phyloP scores from a whole-genome alignment of 2,329 filamentous ascomycete genomes.

The Colletotrichum cereale region DNA sequence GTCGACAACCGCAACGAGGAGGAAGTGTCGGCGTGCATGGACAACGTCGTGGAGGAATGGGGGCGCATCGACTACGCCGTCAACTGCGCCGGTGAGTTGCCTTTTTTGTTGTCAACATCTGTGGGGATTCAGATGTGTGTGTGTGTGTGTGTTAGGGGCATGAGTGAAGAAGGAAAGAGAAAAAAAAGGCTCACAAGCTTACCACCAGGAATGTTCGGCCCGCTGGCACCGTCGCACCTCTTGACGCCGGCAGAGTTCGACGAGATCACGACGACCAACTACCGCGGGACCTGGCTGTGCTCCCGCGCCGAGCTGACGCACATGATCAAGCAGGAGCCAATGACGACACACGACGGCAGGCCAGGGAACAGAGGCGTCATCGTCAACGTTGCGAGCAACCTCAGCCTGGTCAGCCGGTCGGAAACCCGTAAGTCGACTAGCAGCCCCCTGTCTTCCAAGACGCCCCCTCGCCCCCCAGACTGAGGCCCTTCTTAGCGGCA shows the following conservation, averaged over 20 bases:
- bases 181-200: neutral
- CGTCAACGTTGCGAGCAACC: slow-evolving; percentile 59
- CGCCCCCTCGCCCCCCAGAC: neutral
- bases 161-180: neutral
- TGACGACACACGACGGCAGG: slow-evolving; percentile 58
- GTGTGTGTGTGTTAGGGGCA: no score
- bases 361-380: slow-evolving; percentile 55
- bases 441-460: neutral
- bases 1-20: slow-evolving; percentile 53
- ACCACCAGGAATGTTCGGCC: slow-evolving; percentile 53
- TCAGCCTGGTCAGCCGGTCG: slow-evolving; percentile 57
- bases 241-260: slow-evolving; percentile 56
- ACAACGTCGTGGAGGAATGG: slow-evolving; percentile 49
- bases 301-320: slow-evolving; percentile 55
- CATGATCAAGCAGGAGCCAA: slow-evolving; percentile 59
- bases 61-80: slow-evolving; percentile 60
- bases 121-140: neutral
- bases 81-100: slow-evolving; percentile 55
- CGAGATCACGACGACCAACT: slow-evolving; percentile 56
- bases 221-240: slow-evolving; percentile 51
- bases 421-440: slow-evolving; percentile 53
- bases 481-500: slow-evolving; percentile 47
- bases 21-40: slow-evolving; percentile 51
- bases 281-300: slow-evolving; percentile 59
- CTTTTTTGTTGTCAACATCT: neutral